These are phyloP conservation scores for Solanum hybrid DNA, from an alignment of 305 asterid genomes.

Conservation along the genomic window DNA sequence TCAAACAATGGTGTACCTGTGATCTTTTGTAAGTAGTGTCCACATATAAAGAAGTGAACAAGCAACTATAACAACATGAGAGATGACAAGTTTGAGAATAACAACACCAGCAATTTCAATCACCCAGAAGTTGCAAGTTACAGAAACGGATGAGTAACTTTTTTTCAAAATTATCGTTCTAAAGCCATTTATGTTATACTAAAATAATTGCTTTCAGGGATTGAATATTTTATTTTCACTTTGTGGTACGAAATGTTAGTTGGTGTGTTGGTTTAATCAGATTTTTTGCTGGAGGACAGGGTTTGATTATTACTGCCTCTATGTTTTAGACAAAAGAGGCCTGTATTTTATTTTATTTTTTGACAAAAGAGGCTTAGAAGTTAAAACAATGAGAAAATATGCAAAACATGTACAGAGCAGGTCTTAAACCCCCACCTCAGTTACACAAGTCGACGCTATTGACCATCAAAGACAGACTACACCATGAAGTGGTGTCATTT, in stretches of 20 bases:
- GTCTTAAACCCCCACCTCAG: not conserved
- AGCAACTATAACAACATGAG: not conserved
- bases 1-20: not conserved
- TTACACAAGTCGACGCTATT: not conserved
- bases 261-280: not conserved
- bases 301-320: not conserved
- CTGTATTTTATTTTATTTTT: not conserved
- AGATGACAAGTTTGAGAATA: not conserved
- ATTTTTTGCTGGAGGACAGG: not conserved
- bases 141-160: not conserved
- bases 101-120: not conserved
- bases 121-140: not conserved
- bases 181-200: not conserved
- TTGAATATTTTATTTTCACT: not conserved
- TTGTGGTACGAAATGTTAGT: not conserved
- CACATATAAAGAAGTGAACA: not conserved
- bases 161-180: not conserved
- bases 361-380: not conserved
- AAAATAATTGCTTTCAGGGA: not conserved
- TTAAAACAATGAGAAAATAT: not conserved
- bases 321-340: not conserved
- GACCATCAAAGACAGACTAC: not conserved
- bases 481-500: not conserved
- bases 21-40: not conserved
- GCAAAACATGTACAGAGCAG: not conserved